A percentile compares a stretch with the other conserved stretches of the same genome.
These are phyloP conservation scores for Perkinsus marinus DNA, from an alignment of 169 alveolate species.

Conservation along the genomic window DNA sequence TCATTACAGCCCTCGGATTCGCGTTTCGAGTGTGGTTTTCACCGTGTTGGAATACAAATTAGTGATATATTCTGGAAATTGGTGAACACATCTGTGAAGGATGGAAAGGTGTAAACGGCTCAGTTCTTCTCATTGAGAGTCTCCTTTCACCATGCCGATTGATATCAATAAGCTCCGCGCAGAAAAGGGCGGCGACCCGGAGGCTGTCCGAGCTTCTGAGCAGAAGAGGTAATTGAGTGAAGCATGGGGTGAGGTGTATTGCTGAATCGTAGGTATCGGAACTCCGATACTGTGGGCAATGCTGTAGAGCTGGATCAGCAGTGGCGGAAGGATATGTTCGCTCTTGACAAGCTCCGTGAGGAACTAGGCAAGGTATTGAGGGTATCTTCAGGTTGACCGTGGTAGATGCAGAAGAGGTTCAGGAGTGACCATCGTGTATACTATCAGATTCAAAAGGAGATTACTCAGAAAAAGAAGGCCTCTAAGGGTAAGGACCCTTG, in stretches of 20 bases:
- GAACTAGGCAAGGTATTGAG: conserved; percentile 3
- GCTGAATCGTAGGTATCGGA: neutral
- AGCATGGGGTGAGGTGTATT: neutral
- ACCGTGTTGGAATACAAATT: no score
- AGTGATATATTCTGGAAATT: no score
- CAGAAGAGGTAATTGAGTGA: neutral
- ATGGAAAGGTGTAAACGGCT: neutral
- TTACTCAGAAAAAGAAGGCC: conserved; percentile 39
- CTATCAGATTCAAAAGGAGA: conserved; percentile 36
- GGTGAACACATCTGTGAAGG: neutral
- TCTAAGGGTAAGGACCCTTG: conserved; percentile 1
- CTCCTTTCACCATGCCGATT: conserved; percentile 26
- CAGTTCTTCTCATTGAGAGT: neutral
- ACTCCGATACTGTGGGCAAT: neutral
- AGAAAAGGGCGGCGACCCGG: conserved; percentile 44
- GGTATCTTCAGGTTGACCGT: conserved; percentile 28
- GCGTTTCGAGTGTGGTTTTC: no score
- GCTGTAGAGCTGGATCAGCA: conserved; percentile 28
- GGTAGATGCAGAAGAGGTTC: conserved; percentile 31
- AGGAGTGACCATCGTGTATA: neutral
- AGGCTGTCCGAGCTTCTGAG: conserved; percentile 26
- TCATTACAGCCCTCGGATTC: neutral
- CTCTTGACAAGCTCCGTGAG: conserved; percentile 51
- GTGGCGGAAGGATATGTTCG: conserved; percentile 57
- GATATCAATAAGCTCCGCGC: conserved; percentile 35